Evolutionary conservation across 441 rosid species (phyloP).

Genomic region (Mallotus repandus): DNA sequence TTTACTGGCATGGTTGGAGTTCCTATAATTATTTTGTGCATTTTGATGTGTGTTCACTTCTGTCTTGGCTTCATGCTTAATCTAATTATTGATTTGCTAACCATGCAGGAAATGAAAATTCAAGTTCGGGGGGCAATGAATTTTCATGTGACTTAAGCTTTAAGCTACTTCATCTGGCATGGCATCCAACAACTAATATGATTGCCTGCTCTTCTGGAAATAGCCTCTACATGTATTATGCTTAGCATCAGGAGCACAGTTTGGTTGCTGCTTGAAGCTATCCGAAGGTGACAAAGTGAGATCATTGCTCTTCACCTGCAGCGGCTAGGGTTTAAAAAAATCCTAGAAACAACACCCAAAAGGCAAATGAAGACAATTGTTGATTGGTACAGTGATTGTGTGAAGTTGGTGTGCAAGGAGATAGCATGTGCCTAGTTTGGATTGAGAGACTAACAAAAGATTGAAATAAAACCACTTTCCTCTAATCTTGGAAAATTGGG

Average conservation of each 20-base stretch:
- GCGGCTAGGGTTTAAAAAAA: neutral
- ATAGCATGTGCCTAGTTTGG: neutral
- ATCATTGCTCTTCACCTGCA: neutral
- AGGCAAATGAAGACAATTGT: neutral
- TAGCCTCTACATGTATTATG: slow-evolving; percentile 60
- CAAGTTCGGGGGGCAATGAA: slow-evolving; percentile 30
- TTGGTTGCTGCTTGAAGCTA: too few relatives aligned
- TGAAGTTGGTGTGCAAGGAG: neutral
- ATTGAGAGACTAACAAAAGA: neutral
- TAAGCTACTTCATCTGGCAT: slow-evolving; percentile 57
- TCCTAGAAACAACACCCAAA: neutral
- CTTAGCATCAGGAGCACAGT: slow-evolving; percentile 24
- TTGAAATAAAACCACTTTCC: neutral
- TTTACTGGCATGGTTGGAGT: slow-evolving; percentile 50
- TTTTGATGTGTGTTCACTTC: neutral
- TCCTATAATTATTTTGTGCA: slow-evolving; percentile 4
- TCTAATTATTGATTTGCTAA: neutral
- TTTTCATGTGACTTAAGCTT: slow-evolving; percentile 34
- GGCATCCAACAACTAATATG: slow-evolving; percentile 57
- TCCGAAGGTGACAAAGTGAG: too few relatives aligned
- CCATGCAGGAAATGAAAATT: slow-evolving; percentile 41
- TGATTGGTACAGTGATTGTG: neutral
- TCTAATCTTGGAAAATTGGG: neutral
- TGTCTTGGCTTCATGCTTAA: neutral
- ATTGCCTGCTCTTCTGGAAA: slow-evolving; percentile 66